Evolutionary conservation across 768 basidiomycete species (phyloP).

Genomic region (Russula virescens): DNA sequence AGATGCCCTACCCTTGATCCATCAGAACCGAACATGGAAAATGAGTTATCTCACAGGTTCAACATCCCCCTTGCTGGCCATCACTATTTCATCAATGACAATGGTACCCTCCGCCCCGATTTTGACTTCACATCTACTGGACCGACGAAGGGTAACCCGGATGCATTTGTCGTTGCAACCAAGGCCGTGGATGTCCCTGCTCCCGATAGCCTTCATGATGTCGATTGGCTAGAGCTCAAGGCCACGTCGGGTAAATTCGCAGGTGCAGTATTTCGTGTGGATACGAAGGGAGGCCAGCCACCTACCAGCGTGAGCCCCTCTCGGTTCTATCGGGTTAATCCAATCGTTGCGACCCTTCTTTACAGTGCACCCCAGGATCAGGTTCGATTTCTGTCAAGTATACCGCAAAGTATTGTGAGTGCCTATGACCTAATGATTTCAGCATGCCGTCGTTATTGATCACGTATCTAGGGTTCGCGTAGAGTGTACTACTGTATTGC

Average conservation of each 20-base stretch:
- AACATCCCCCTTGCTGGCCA: constrained; percentile 1
- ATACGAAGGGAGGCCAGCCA: constrained; percentile 15
- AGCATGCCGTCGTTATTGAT: neutral
- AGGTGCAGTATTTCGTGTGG: constrained; percentile 9
- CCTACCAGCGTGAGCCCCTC: constrained; percentile 6
- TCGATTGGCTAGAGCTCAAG: constrained; percentile 19
- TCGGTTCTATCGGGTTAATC: neutral
- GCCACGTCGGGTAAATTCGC: constrained; percentile 1
- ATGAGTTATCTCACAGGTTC: neutral
- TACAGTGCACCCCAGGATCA: constrained; percentile 16
- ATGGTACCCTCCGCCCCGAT: neutral
- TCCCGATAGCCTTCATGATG: neutral
- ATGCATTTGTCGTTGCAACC: constrained; percentile 9
- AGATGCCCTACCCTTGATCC: neutral
- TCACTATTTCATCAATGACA: constrained; percentile 13
- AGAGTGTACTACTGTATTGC: too few species aligned
- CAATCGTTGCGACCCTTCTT: neutral
- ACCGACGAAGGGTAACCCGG: neutral
- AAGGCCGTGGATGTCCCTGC: constrained; percentile 5
- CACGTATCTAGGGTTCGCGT: neutral
- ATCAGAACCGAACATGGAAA: neutral
- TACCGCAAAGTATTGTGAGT: constrained; percentile 20
- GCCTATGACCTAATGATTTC: neutral
- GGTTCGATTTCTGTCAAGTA: constrained; percentile 10
- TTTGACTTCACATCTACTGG: constrained; percentile 18